phyloP scores from a whole-genome alignment of 2,329 filamentous ascomycete species.

The Alternaria triticimaculans region DNA sequence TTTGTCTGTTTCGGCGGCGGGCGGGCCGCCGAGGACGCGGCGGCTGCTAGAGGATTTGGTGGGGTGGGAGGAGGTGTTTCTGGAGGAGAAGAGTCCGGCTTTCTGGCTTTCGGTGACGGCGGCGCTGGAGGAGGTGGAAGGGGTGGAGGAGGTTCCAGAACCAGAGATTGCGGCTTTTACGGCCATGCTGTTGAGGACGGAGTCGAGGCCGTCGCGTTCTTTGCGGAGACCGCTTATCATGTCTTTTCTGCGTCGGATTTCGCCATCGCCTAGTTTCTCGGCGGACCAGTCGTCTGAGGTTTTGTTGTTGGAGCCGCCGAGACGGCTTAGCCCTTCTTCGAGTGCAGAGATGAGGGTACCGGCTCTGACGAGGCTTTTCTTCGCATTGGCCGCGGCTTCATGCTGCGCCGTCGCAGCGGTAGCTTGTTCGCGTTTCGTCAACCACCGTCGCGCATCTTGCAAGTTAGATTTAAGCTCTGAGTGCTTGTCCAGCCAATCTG shows the following conservation, averaged over 20 bases:
- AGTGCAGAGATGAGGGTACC: slow-evolving; percentile 68
- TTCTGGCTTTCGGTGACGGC: slow-evolving; percentile 46
- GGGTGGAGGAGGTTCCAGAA: slow-evolving; percentile 42
- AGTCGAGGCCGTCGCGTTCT: slow-evolving; percentile 78
- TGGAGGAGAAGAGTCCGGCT: slow-evolving; percentile 38
- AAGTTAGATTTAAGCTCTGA: slow-evolving; percentile 74
- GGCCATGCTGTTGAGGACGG: slow-evolving; percentile 70
- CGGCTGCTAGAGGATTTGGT: slow-evolving; percentile 51
- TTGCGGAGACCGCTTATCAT: slow-evolving; percentile 72
- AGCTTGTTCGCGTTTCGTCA: slow-evolving; percentile 73
- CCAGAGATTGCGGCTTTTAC: slow-evolving; percentile 56
- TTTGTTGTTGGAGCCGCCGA: slow-evolving; percentile 37
- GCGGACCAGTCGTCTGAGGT: slow-evolving; percentile 47
- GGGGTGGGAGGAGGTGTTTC: slow-evolving; percentile 19
- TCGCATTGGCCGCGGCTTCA: slow-evolving; percentile 76
- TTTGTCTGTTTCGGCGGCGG: slow-evolving; percentile 75
- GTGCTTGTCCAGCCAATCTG: slow-evolving; percentile 79
- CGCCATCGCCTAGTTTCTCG: slow-evolving; percentile 72
- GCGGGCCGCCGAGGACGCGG: slow-evolving; percentile 75
- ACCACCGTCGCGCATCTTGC: slow-evolving; percentile 68
- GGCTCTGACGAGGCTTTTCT: slow-evolving; percentile 73
- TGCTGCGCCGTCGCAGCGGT: slow-evolving; percentile 65
- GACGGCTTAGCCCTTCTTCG: slow-evolving; percentile 65
- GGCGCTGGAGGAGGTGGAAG: slow-evolving; percentile 39
- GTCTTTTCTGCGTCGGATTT: slow-evolving; percentile 74